Conservation (phyloP, 352 stramenopile genomes). For the Globisporangium emineosum region DNA sequence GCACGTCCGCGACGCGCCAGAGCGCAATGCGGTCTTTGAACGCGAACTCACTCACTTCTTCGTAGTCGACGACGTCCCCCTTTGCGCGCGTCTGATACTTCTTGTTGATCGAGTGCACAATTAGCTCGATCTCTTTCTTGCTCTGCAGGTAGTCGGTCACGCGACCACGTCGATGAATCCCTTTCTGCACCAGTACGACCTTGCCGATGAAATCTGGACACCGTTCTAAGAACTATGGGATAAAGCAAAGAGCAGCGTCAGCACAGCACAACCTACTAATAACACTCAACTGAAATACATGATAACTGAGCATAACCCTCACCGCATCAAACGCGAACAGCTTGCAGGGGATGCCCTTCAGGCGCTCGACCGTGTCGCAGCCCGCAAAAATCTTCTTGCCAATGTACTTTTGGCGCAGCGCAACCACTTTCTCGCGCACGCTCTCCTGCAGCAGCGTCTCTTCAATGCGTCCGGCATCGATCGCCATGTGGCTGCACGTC, state of each 20-base stretch:
- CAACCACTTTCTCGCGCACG: conserved; percentile 52
- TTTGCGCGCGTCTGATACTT: conserved; percentile 65
- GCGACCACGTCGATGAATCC: conserved; percentile 78
- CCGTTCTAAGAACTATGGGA: conserved; percentile 78
- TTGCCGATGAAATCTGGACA: conserved; percentile 82
- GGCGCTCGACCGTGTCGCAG: conserved; percentile 92
- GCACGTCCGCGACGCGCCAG: conserved; percentile 72
- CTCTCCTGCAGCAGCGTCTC: conserved; percentile 35
- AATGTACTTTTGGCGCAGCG: conserved; percentile 54
- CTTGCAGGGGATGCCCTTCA: conserved; percentile 97
- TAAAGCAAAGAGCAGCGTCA: not conserved
- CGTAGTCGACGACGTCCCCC: conserved; percentile 67
- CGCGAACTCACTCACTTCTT: conserved; percentile 68
- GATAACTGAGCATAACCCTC: too few species aligned
- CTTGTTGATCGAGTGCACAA: conserved; percentile 91
- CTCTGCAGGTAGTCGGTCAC: conserved; percentile 94
- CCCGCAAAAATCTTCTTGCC: conserved; percentile 90
- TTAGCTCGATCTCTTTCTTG: conserved; percentile 90
- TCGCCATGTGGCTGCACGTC: conserved; percentile 93
- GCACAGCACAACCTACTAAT: not conserved
- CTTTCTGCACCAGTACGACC: conserved; percentile 79
- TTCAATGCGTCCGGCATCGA: conserved; percentile 56
- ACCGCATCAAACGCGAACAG: conserved; percentile 92
- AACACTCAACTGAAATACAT: too few species aligned
- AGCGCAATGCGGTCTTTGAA: conserved; percentile 70